Conservation (phyloP, 2,329 filamentous ascomycete genomes). For the Pseudocercospora vitis region DNA sequence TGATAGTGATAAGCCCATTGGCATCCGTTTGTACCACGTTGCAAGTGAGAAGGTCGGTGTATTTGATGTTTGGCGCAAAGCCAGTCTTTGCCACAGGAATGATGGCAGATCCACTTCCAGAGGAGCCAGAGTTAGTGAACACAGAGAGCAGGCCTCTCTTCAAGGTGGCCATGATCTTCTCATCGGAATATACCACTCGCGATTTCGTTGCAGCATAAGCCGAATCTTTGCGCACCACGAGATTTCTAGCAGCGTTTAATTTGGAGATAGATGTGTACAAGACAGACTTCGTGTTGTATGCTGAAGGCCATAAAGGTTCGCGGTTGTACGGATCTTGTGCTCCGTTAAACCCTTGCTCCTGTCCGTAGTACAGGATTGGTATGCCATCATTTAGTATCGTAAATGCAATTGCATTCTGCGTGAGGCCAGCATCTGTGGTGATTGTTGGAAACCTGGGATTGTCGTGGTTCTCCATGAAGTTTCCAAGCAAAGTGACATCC, state of each 20-base stretch:
- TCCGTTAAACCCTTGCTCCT: slow-evolving; percentile 58
- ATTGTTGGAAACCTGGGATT: slow-evolving; percentile 43
- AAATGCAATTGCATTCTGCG: slow-evolving; percentile 61
- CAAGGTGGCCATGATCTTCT: slow-evolving; percentile 21
- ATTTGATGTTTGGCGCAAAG: slow-evolving; percentile 14
- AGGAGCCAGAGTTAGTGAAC: slow-evolving; percentile 20
- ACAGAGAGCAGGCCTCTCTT: slow-evolving; percentile 24
- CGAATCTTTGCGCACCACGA: slow-evolving; percentile 41
- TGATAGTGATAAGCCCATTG: slow-evolving; percentile 46
- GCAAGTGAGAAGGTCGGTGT: slow-evolving; percentile 48
- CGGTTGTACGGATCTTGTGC: slow-evolving; percentile 38
- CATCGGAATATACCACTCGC: slow-evolving; percentile 32
- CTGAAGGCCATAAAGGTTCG: slow-evolving; percentile 41
- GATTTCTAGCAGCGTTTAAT: slow-evolving; percentile 53
- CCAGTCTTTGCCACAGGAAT: slow-evolving; percentile 15
- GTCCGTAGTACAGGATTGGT: slow-evolving; percentile 63
- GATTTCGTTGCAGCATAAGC: slow-evolving; percentile 43
- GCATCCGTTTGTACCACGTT: slow-evolving; percentile 44
- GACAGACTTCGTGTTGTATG: slow-evolving; percentile 41
- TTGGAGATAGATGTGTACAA: slow-evolving; percentile 43
- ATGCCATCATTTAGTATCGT: slow-evolving; percentile 60
- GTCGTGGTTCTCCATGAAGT: slow-evolving; percentile 42
- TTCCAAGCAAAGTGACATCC: slow-evolving; percentile 40
- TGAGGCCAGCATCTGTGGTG: slow-evolving; percentile 54
- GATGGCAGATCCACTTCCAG: slow-evolving; percentile 9